Conservation (phyloP, 257 asterid species). For the Scutellaria minor region DNA sequence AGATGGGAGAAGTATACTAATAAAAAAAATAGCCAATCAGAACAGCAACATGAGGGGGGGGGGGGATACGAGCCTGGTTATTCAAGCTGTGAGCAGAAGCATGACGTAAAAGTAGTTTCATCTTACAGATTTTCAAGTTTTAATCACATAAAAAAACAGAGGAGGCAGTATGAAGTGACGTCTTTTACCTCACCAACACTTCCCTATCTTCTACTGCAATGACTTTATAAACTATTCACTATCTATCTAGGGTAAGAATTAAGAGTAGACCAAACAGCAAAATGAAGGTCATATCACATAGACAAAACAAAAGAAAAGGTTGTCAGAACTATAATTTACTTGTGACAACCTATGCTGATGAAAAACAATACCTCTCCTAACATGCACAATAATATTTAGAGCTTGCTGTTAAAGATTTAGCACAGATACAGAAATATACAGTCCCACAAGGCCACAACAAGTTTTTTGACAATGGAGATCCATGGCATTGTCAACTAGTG, state of each 20-base stretch:
- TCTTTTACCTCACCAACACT: not conserved
- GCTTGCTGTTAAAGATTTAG: not conserved
- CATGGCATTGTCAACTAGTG: not conserved
- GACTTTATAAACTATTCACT: no score
- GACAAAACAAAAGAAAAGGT: no score
- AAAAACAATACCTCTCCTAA: not conserved
- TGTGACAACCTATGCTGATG: no score
- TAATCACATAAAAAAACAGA: constrained; percentile 3
- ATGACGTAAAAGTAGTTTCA: not conserved
- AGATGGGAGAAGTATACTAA: not conserved
- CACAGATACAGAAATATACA: not conserved
- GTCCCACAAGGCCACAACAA: not conserved
- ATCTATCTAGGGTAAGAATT: no score
- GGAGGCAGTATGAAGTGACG: constrained; percentile 16
- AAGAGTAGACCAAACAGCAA: not conserved
- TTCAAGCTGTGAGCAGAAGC: constrained; percentile 20
- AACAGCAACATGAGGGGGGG: constrained; percentile 10
- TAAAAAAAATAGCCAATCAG: not conserved
- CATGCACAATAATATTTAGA: not conserved
- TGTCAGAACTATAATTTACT: no score
- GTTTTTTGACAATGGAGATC: not conserved
- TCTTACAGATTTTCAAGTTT: constrained; percentile 15
- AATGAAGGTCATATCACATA: not conserved
- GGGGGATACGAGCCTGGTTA: not conserved
- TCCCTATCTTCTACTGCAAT: constrained; percentile 1